These are phyloP conservation scores for Infundibulicybe gibba DNA, from an alignment of 768 basidiomycete genomes.

Conservation along the genomic window DNA sequence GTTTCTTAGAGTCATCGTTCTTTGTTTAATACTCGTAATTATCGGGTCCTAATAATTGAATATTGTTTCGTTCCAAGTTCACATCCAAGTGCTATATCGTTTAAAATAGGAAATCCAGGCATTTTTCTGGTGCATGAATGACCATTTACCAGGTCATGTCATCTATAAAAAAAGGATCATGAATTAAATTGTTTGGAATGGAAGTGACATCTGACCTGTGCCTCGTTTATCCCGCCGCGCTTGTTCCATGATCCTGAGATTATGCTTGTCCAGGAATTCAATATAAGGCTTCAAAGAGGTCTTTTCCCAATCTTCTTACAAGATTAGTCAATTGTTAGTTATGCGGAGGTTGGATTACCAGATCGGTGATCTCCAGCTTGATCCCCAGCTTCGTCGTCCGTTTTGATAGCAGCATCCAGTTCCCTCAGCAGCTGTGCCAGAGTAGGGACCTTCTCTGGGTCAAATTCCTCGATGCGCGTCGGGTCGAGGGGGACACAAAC, in stretches of 20 bases:
- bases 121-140: no score
- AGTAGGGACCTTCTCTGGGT: constrained; percentile 85
- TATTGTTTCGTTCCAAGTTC: no score
- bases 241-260: constrained; percentile 50
- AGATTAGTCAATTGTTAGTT: no score
- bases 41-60: no score
- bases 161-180: constrained; percentile 15
- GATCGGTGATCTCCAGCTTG: constrained; percentile 43
- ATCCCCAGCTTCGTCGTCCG: constrained; percentile 27
- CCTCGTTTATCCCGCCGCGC: constrained; percentile 46
- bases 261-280: constrained; percentile 83
- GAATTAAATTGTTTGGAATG: background rate
- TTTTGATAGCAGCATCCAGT: constrained; percentile 45
- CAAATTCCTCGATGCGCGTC: constrained; percentile 67
- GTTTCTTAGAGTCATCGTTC: no score
- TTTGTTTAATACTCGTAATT: no score
- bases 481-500: constrained; percentile 94
- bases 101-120: no score
- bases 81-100: no score
- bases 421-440: constrained; percentile 80
- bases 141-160: constrained; percentile 24
- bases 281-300: constrained; percentile 90
- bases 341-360: constrained; percentile 24
- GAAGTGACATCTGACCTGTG: constrained; percentile 24
- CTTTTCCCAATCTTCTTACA: constrained; percentile 65